Evolutionary conservation across 257 asterid genomes (phyloP).

Genomic region (Solanum chiquidenum): DNA sequence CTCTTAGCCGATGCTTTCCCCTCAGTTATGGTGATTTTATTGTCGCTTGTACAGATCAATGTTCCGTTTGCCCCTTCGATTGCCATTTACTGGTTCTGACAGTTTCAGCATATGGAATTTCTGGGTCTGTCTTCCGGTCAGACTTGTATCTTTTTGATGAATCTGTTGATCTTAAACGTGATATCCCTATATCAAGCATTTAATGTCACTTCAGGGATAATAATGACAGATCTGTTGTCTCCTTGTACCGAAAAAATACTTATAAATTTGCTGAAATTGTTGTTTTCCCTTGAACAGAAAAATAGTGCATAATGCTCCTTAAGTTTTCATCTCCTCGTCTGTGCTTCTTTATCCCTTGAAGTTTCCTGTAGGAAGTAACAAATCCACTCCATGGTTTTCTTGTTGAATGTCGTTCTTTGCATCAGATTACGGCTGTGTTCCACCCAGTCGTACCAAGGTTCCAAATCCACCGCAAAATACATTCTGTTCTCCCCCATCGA

Average conservation of each 20-base stretch:
- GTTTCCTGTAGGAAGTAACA: background rate
- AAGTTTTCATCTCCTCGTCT: background rate
- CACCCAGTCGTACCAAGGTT: background rate
- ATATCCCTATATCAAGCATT: background rate
- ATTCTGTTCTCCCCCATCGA: background rate
- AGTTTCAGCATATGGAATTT: background rate
- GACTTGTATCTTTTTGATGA: background rate
- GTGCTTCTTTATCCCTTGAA: background rate
- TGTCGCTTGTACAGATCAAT: background rate
- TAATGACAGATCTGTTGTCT: background rate
- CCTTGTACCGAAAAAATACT: background rate
- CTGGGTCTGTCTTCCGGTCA: background rate
- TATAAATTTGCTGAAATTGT: background rate
- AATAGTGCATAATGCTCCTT: background rate
- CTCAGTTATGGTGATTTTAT: background rate
- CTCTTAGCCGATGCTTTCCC: background rate
- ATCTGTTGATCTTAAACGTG: background rate
- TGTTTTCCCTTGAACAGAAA: background rate
- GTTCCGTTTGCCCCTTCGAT: background rate
- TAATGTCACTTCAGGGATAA: background rate
- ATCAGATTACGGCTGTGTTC: background rate
- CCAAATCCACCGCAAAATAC: background rate
- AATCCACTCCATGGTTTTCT: background rate
- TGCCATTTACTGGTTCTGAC: background rate
- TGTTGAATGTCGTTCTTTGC: background rate